A percentile compares a stretch with the other conserved stretches of the same genome.
Evolutionary conservation across 768 basidiomycete genomes (phyloP).

Genomic region (Tricholoma furcatifolium): DNA sequence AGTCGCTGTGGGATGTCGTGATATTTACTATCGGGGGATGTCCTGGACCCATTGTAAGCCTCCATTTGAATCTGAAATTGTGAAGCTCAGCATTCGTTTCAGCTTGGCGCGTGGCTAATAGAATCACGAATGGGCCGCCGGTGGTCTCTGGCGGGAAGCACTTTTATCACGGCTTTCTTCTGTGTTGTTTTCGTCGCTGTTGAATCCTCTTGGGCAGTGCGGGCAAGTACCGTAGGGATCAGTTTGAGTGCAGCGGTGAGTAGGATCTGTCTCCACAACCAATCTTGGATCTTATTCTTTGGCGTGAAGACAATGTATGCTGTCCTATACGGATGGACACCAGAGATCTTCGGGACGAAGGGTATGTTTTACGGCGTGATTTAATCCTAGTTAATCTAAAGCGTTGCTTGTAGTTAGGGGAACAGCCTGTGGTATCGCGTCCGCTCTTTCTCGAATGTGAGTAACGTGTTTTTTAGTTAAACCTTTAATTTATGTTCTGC

Average conservation of each 20-base stretch:
- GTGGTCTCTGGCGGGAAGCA: slow-evolving; percentile 72
- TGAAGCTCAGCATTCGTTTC: background rate
- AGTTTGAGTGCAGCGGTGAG: slow-evolving; percentile 72
- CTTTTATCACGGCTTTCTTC: slow-evolving; percentile 72
- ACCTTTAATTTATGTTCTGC: slow-evolving; percentile 4
- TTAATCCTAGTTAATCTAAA: background rate
- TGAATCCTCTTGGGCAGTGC: slow-evolving; percentile 53
- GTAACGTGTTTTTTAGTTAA: slow-evolving; percentile 18
- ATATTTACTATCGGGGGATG: slow-evolving; percentile 84
- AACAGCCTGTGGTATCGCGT: slow-evolving; percentile 86
- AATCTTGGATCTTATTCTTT: background rate
- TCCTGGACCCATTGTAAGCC: slow-evolving; percentile 77
- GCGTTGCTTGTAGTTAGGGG: slow-evolving; percentile 58
- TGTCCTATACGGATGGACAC: slow-evolving; percentile 88
- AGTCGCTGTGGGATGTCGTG: slow-evolving; percentile 81
- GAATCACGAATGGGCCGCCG: slow-evolving; percentile 68
- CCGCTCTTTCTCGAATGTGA: slow-evolving; percentile 81
- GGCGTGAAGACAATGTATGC: slow-evolving; percentile 73
- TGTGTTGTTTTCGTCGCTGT: slow-evolving; percentile 70
- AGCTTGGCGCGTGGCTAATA: slow-evolving; percentile 87
- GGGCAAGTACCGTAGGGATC: slow-evolving; percentile 72
- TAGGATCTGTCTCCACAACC: background rate
- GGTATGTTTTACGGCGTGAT: slow-evolving; percentile 35
- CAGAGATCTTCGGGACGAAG: slow-evolving; percentile 82
- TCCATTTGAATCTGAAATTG: slow-evolving; percentile 1